Evolutionary conservation across 2,329 filamentous ascomycete species (phyloP), one percentile per base, ranked within the genome.

Genomic region (Sarocladiaceae sp.): DNA sequence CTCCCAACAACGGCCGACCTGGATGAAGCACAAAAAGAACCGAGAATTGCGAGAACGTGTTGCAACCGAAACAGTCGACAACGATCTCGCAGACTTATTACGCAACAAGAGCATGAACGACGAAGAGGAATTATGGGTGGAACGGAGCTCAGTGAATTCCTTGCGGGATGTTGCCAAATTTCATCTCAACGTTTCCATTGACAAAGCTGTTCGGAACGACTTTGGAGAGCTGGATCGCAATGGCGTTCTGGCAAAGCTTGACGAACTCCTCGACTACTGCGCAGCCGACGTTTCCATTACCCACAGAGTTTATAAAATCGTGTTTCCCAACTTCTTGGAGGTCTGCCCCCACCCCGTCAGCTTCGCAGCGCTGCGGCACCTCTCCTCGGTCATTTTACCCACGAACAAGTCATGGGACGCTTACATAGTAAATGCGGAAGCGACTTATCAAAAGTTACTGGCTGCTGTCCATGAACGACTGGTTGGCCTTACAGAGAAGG

Each of bases 331-430:
- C 54, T 99, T 97, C 61, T 74, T 97, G 18, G 78, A 90, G 40
- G 89, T 88, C 23, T 99, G 94, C 64, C 94, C 94, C 1, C 95
- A 99, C 68, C 94, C 94, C 0, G 94, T 99, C 62, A 97, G 92
- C 70, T 99, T 99, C 63, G 93, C 90, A 2, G 94, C 94, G 2
- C 76, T 99, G 17, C 82, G 94, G 15, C 94, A 97, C 66, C 78
- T 99, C n/a, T 91, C 92, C 0, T 87, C 92, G 0, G 91, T 96
- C 57, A 96, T 97, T 46, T 74, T 99, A 7, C 94, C 94, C 0
- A 88, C 97, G 40, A 84, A 97, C 66, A 82, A 87, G 60, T 85
- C 87, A 0, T 99, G 95, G 95, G 82, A 93, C 55, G 74, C 82
- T 1, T 99, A 99, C 64, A 77, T 97, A 40, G 73, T 79, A 11